A percentile compares a stretch with the other conserved stretches of the same genome.
Evolutionary conservation across 495 filamentous ascomycete species (phyloP).

Genomic region (Daldinia concentrica): DNA sequence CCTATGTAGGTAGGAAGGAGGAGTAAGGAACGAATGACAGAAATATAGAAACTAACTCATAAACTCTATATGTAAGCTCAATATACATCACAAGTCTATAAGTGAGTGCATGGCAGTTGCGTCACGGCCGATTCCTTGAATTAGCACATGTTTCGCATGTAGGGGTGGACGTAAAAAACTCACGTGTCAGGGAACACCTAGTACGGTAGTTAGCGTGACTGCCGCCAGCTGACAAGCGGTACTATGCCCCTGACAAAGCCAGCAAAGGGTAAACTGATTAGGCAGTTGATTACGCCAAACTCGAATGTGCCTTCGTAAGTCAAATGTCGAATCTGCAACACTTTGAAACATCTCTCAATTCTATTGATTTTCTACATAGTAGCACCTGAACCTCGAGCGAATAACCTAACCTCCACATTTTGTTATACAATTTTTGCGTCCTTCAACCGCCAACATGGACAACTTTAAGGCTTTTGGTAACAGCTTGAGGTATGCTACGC

Average conservation of each 20-base stretch:
- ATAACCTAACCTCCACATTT: slow-evolving; percentile 2
- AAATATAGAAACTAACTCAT: background rate
- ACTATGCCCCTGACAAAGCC: slow-evolving; percentile 28
- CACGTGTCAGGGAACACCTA: slow-evolving; percentile 17
- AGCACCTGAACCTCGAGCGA: slow-evolving; percentile 5
- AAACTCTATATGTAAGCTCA: no score
- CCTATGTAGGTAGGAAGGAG: background rate
- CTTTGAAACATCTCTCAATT: slow-evolving; percentile 12
- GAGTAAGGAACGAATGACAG: background rate
- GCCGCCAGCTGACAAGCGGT: slow-evolving; percentile 1
- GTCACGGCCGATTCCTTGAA: background rate
- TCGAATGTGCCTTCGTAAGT: slow-evolving; percentile 10
- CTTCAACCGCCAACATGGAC: slow-evolving; percentile 62
- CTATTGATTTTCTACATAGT: slow-evolving; percentile 8
- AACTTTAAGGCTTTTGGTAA: slow-evolving; percentile 70
- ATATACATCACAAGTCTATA: no score
- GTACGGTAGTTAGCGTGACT: slow-evolving; percentile 4
- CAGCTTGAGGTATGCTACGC: slow-evolving; percentile 44
- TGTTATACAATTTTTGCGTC: background rate
- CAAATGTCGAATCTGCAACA: slow-evolving; percentile 14
- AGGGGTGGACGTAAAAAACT: slow-evolving; percentile 20
- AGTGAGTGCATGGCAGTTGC: background rate
- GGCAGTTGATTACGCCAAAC: slow-evolving; percentile 24
- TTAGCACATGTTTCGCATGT: slow-evolving; percentile 3
- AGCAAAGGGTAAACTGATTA: slow-evolving; percentile 16